These are phyloP conservation scores for Plasmodium yoelii DNA, from an alignment of 169 alveolate genomes.

Conservation along the genomic window DNA sequence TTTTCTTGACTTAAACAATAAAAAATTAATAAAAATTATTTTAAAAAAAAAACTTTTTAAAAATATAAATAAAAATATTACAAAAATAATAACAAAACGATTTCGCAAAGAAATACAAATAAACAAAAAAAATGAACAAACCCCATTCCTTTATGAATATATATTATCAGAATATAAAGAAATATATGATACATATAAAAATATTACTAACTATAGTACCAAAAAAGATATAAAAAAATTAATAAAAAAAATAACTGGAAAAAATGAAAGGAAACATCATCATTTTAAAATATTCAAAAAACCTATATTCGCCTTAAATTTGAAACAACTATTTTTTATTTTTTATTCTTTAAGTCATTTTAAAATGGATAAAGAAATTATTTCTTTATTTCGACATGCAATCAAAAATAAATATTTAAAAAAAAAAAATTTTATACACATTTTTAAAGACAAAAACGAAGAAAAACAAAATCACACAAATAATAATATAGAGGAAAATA, in stretches of 20 bases:
- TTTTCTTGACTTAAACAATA: background rate
- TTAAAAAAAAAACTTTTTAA: slow-evolving; percentile 11
- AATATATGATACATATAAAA: slow-evolving; percentile 24
- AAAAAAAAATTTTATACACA: background rate
- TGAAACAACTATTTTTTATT: slow-evolving; percentile 65
- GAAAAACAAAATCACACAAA: background rate
- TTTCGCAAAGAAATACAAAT: background rate
- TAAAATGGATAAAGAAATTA: slow-evolving; percentile 41
- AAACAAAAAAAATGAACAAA: background rate
- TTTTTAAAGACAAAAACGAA: background rate
- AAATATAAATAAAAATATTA: slow-evolving; percentile 2
- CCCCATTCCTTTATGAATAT: background rate
- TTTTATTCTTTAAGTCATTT: slow-evolving; percentile 32
- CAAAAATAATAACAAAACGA: slow-evolving; percentile 2
- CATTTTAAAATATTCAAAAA: slow-evolving; percentile 23
- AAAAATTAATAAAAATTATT: background rate
- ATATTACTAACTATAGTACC: slow-evolving; percentile 17
- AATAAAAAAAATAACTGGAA: background rate
- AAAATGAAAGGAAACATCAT: background rate
- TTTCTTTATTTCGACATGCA: slow-evolving; percentile 11
- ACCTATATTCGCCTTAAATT: slow-evolving; percentile 30
- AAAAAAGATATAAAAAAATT: slow-evolving; percentile 16
- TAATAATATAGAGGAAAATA: background rate
- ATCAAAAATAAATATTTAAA: background rate
- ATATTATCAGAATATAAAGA: slow-evolving; percentile 11